Evolutionary conservation across 2,329 filamentous ascomycete species (phyloP).

Genomic region (Nannizziopsis arthrosporioides): DNA sequence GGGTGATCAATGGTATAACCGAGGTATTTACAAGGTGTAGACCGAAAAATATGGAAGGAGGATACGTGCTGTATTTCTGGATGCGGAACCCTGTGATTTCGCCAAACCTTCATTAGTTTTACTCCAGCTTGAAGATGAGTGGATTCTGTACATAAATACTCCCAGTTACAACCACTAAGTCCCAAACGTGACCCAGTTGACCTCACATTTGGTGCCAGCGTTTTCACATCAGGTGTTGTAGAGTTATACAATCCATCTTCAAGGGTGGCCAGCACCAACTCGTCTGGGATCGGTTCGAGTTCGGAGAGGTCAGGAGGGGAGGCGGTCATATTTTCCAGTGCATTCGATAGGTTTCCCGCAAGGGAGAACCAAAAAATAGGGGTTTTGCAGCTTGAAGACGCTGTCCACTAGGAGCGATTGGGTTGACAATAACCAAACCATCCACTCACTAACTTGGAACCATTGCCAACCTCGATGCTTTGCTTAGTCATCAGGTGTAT

Average conservation of each 20-base stretch:
- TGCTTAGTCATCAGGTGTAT: no score
- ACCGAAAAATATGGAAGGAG: constrained; percentile 62
- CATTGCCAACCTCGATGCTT: no score
- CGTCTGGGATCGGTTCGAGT: constrained; percentile 73
- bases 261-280: constrained; percentile 37
- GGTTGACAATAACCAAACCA: no score
- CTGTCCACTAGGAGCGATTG: no score
- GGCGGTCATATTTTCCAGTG: not conserved
- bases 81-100: constrained; percentile 51
- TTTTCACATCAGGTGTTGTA: constrained; percentile 15
- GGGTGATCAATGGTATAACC: constrained; percentile 62
- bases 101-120: not conserved
- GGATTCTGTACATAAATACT: constrained; percentile 57
- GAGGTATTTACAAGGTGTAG: constrained; percentile 75
- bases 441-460: no score
- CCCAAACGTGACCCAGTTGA: constrained; percentile 32
- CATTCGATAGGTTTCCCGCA: no score
- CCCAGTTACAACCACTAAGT: constrained; percentile 57
- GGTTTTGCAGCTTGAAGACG: no score
- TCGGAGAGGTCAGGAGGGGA: constrained; percentile 44
- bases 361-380: not conserved
- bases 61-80: constrained; percentile 82
- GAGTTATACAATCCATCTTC: constrained; percentile 42
- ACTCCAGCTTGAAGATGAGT: not conserved
- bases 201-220: constrained; percentile 7